A percentile compares a stretch with the other conserved stretches of the same genome.
These are phyloP conservation scores for Prunus yedoensis DNA, from an alignment of 331 rosid species.

Conservation along the genomic window DNA sequence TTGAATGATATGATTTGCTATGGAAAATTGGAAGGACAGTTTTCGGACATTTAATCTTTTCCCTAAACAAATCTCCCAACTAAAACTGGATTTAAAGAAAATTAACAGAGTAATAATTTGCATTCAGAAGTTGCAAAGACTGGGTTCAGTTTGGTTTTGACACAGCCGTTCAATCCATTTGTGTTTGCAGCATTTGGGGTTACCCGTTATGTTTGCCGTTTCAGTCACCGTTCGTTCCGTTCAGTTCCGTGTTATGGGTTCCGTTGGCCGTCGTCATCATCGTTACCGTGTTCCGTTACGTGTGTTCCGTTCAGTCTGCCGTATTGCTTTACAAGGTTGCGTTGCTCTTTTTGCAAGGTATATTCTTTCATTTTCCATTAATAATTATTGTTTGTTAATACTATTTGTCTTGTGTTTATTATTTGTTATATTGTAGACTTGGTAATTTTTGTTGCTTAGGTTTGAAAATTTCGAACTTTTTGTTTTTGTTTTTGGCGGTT, in stretches of 20 bases:
- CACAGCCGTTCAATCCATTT: conserved; percentile 18
- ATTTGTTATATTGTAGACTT: background rate
- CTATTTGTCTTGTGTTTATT: background rate
- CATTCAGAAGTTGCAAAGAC: conserved; percentile 1
- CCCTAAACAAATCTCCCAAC: background rate
- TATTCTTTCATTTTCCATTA: conserved; percentile 1
- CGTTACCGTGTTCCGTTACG: conserved; percentile 18
- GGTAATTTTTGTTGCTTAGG: background rate
- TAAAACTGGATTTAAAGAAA: background rate
- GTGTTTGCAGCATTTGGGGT: conserved; percentile 38
- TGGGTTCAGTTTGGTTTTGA: background rate
- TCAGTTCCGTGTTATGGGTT: conserved; percentile 19
- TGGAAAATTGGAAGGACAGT: conserved; percentile 19
- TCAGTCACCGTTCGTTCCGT: conserved; percentile 25
- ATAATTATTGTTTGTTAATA: background rate
- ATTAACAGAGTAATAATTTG: background rate
- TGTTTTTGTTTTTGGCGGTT: background rate
- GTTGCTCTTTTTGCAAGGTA: conserved; percentile 42
- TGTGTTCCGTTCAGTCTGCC: conserved; percentile 27
- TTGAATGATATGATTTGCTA: conserved; percentile 23
- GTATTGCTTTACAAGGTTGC: conserved; percentile 24
- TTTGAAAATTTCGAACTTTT: background rate
- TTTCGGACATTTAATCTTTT: background rate
- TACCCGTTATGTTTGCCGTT: conserved; percentile 16
- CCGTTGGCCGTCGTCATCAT: conserved; percentile 29